phyloP scores from a whole-genome alignment of 2,329 filamentous ascomycete genomes.

The Penicillium sclerotigenum region DNA sequence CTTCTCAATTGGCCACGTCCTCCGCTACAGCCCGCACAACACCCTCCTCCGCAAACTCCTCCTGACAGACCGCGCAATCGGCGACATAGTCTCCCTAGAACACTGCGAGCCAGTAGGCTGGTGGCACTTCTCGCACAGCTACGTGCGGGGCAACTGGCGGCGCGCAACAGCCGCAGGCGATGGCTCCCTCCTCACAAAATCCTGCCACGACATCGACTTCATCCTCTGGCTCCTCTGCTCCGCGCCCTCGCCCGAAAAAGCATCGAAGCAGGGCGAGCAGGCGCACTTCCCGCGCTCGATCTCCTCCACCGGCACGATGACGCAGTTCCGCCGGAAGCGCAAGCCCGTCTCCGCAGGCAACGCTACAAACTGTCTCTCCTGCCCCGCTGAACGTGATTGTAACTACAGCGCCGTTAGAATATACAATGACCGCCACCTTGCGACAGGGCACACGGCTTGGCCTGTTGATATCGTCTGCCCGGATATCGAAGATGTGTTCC shows the following conservation, averaged over 20 bases:
- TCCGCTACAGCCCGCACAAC: conserved; percentile 92
- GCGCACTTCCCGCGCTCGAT: conserved; percentile 73
- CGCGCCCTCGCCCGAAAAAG: conserved; percentile 47
- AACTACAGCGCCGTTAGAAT: conserved; percentile 82
- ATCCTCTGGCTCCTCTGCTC: conserved; percentile 87
- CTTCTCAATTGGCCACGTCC: conserved; percentile 90
- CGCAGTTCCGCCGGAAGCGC: conserved; percentile 70
- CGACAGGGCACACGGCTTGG: conserved; percentile 68
- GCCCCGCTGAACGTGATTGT: conserved; percentile 70
- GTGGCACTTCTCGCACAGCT: conserved; percentile 93
- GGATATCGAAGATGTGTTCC: conserved; percentile 77
- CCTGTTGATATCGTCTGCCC: conserved; percentile 86
- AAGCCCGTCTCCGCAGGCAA: conserved; percentile 72
- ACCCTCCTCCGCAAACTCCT: conserved; percentile 76
- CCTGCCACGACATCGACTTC: conserved; percentile 93
- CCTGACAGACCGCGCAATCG: conserved; percentile 70
- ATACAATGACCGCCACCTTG: conserved; percentile 69
- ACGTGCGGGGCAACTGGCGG: conserved; percentile 91
- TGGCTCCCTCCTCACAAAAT: conserved; percentile 82
- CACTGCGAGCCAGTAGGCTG: conserved; percentile 94
- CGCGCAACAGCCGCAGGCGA: conserved; percentile 70
- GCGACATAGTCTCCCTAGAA: conserved; percentile 79
- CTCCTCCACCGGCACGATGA: conserved; percentile 71
- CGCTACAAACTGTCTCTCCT: conserved; percentile 85
- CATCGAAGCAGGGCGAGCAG: conserved; percentile 29